Base-by-base conservation (phyloP, 108 stramenopile species). In the Nitzschia palea region DNA sequence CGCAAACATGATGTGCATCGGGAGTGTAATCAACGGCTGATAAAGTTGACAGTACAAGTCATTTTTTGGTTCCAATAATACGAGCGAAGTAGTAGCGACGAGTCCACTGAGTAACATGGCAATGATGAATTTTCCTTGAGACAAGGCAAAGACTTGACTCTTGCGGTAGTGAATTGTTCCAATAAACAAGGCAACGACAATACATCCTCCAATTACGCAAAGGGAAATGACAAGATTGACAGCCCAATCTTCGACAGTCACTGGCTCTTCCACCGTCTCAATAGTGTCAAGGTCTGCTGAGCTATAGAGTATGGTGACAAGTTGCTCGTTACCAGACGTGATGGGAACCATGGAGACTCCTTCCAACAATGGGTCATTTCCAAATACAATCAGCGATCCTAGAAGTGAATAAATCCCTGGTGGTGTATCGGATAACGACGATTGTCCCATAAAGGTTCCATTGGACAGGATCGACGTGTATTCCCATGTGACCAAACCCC, bases 51-150 rank as follows among this genome's bases (percentile, higher is more conserved):
- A 72, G 27, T 55, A 65, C 9, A 43, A 4, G 34, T 72, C 63
- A 6, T 48, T 55, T 32, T 60, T 69, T 28, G 62, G 71, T 43
- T 55, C 20, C 18, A 61, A 50, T 9, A 72, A 29, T 44, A 65
- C 22, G 18, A 55, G 14, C 1, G 50, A 33, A n/a, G 53, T 25
- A 15, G 64, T 65, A n/a, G 71, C 71, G n/a, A 72, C 34, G 15
- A 65, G 17, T 4, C 34, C 71, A 26, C 30, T 26, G 12, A 72
- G 18, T 14, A 63, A 54, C 54, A 72, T 60, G 26, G 34, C 71
- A 1, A 55, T 4, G 2, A 72, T 6, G 59, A 72, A 72, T 40
- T 60, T 55, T 20, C 71, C 71, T 22, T 72, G 71, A 12, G 63
- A 28, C 14, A 72, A 51, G 37, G 50, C 42, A 18, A 72, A 56